Evolutionary conservation across 164 flowering plant genomes (phyloP).

Genomic region (grape (Vitis vinifera)): DNA sequence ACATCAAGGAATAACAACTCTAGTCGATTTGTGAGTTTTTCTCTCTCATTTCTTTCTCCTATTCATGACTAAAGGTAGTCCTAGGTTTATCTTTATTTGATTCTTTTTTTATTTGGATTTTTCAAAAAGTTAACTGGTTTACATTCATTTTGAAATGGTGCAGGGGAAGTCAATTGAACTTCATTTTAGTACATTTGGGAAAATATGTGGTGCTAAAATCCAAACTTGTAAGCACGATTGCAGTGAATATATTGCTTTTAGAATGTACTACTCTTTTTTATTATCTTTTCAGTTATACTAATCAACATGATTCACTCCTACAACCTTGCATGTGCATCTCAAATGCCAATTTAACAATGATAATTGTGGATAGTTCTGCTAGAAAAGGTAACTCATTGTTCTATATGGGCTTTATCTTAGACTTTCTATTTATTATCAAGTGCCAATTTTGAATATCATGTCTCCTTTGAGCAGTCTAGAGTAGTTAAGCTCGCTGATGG

Average conservation of each 20-base stretch:
- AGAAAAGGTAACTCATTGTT: conserved; percentile 68
- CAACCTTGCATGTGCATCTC: conserved; percentile 1
- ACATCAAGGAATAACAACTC: conserved; percentile 86
- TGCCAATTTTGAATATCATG: conserved; percentile 2
- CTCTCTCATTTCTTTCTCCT: not conserved
- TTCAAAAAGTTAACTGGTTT: not conserved
- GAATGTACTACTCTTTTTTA: not conserved
- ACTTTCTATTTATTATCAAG: not conserved
- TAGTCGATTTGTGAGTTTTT: conserved; percentile 66
- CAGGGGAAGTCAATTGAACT: conserved; percentile 94
- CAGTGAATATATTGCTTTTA: conserved; percentile 1
- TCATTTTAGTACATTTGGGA: conserved; percentile 67
- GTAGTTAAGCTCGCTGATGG: conserved; percentile 79
- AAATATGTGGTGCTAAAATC: conserved; percentile 78
- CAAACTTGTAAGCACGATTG: conserved; percentile 73
- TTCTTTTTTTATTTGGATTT: not conserved
- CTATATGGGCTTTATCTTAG: conserved; percentile 5
- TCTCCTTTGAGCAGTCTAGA: conserved; percentile 67
- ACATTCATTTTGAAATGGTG: conserved; percentile 7
- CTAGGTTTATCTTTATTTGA: not conserved
- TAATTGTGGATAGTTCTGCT: conserved; percentile 54
- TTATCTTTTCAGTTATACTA: not conserved
- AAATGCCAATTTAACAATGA: not conserved
- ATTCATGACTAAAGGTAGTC: not conserved
- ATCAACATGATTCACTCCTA: conserved; percentile 15